phyloP scores from a whole-genome alignment of 176 grass and related monocot genomes.

The Rhipidocladum racemiflorum region DNA sequence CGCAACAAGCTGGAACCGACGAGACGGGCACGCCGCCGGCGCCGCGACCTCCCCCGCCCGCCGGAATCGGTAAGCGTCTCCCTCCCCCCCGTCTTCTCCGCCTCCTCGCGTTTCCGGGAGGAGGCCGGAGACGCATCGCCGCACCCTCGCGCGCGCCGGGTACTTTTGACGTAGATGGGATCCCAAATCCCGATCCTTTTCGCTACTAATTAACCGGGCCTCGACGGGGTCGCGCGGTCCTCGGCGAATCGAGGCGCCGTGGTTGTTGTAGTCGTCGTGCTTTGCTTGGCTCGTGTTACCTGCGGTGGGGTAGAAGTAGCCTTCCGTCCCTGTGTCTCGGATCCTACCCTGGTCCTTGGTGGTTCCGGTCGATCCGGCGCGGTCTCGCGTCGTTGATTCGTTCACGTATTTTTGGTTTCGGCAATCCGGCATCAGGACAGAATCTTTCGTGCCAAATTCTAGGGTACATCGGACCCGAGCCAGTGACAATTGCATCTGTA shows the following conservation, averaged over 20 bases:
- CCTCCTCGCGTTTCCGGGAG: too few species aligned
- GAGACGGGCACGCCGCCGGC: not conserved
- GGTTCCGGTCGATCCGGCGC: not conserved
- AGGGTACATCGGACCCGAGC: not conserved
- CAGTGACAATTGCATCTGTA: not conserved
- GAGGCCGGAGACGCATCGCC: not conserved
- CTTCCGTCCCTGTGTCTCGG: not conserved
- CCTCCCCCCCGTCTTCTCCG: not conserved
- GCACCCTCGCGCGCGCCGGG: not conserved
- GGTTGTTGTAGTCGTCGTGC: not conserved
- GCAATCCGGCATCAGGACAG: not conserved
- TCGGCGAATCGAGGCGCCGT: not conserved
- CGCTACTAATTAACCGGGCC: not conserved
- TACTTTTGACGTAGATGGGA: not conserved
- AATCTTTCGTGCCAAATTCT: not conserved
- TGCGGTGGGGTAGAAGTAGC: not conserved
- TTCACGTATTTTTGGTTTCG: not conserved
- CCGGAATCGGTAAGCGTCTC: slow-evolving; percentile 1
- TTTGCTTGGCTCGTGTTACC: not conserved
- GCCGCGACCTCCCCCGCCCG: not conserved
- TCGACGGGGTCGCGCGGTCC: not conserved
- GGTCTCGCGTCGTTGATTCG: too few species aligned
- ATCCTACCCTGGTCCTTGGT: not conserved
- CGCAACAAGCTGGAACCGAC: slow-evolving; percentile 7
- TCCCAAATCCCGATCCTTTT: not conserved